phyloP scores from a whole-genome alignment of 495 filamentous ascomycete genomes.

The Cairneyella variabilis region DNA sequence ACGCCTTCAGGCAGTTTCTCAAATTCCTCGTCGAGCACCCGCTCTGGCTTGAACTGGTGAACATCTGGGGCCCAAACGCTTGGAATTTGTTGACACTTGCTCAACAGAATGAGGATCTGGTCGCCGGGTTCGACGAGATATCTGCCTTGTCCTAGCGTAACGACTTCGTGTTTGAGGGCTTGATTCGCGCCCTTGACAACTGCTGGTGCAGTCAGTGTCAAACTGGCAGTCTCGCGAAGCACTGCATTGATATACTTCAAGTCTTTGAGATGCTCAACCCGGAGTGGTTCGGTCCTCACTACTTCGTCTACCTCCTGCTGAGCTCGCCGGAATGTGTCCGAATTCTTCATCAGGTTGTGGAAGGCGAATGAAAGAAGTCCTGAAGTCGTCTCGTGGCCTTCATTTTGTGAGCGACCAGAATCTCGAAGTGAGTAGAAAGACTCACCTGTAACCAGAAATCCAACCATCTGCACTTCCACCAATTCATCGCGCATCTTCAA shows the following conservation, averaged over 20 bases:
- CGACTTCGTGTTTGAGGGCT: constrained; percentile 41
- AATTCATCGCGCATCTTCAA: constrained; percentile 42
- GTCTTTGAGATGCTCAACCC: constrained; percentile 51
- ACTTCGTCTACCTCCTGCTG: constrained; percentile 56
- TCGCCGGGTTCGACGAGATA: constrained; percentile 61
- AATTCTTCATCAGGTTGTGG: constrained; percentile 48
- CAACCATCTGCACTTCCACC: constrained; percentile 49
- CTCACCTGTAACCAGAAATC: constrained; percentile 40
- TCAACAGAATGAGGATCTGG: constrained; percentile 55
- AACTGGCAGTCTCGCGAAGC: constrained; percentile 61
- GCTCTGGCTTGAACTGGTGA: constrained; percentile 59
- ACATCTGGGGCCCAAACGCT: constrained; percentile 59
- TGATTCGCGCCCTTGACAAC: constrained; percentile 34
- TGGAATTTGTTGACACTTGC: constrained; percentile 64
- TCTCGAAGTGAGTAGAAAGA: background rate
- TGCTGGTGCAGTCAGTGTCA: constrained; percentile 61
- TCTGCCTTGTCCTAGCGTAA: constrained; percentile 53
- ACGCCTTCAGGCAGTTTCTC: constrained; percentile 42
- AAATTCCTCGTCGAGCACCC: constrained; percentile 62
- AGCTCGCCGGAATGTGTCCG: constrained; percentile 38
- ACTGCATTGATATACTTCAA: constrained; percentile 61
- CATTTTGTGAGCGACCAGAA: background rate
- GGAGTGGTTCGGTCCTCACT: constrained; percentile 48
- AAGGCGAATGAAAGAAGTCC: constrained; percentile 48
- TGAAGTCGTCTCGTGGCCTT: constrained; percentile 58